Evolutionary conservation across 2,329 filamentous ascomycete genomes (phyloP).

Genomic region (Pseudocercospora musae): DNA sequence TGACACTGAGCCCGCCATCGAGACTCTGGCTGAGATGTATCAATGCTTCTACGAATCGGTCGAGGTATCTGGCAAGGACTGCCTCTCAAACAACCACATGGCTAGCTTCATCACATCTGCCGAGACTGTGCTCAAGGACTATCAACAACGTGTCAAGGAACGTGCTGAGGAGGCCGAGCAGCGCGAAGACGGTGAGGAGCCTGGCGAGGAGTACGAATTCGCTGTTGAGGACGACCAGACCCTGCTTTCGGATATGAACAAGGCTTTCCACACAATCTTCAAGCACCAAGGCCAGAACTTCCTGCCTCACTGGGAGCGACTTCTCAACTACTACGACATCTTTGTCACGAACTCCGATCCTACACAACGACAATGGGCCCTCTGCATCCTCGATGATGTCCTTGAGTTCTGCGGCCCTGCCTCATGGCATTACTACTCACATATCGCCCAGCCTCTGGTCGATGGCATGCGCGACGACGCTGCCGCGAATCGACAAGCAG

Average conservation of each 20-base stretch:
- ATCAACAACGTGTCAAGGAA: conserved; percentile 78
- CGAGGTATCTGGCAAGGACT: conserved; percentile 85
- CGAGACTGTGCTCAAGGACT: conserved; percentile 83
- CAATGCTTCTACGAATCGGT: conserved; percentile 99
- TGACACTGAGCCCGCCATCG: conserved; percentile 88
- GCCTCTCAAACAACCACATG: conserved; percentile 76
- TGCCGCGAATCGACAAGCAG: conserved; percentile 90
- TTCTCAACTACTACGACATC: conserved; percentile 78
- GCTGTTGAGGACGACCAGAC: conserved; percentile 98
- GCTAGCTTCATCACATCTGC: conserved; percentile 81
- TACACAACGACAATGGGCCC: conserved; percentile 95
- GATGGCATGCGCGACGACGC: conserved; percentile 81
- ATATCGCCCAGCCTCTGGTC: conserved; percentile 83
- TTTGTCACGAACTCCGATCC: conserved; percentile 80
- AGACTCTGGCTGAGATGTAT: conserved; percentile 97
- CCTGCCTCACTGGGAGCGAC: conserved; percentile 79
- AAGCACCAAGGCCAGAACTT: conserved; percentile 89
- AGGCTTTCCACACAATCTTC: conserved; percentile 98
- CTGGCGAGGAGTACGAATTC: conserved; percentile 79
- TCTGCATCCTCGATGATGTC: conserved; percentile 98
- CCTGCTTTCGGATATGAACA: conserved; percentile 98
- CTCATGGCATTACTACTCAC: conserved; percentile 79
- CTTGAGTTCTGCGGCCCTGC: conserved; percentile 92
- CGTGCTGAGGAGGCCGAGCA: conserved; percentile 82
- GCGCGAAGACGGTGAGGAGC: conserved; percentile 69